phyloP scores from a whole-genome alignment of 1,139 yeast genomes.

The Cylindricascospora bacillispora region DNA sequence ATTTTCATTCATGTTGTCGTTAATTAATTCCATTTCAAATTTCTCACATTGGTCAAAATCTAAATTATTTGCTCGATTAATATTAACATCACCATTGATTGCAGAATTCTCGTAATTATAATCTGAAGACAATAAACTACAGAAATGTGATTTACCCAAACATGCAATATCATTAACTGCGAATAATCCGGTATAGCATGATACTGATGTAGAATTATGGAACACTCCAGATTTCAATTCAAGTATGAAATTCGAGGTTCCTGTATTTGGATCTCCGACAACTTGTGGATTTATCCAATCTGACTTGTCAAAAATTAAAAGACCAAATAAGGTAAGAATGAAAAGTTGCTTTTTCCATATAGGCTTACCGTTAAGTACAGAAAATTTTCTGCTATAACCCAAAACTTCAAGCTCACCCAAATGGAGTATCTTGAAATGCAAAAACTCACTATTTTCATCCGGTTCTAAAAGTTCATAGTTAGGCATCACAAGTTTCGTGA shows the following conservation, averaged over 20 bases:
- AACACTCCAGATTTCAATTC: constrained; percentile 12
- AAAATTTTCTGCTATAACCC: constrained; percentile 12
- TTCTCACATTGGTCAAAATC: constrained; percentile 1
- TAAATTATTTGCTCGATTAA: neutral
- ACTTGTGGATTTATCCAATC: constrained; percentile 20
- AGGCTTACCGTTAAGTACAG: constrained; percentile 21
- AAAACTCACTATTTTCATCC: constrained; percentile 7
- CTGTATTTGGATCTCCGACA: constrained; percentile 12
- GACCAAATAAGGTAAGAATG: constrained; percentile 33
- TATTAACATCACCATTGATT: no score
- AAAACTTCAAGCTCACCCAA: constrained; percentile 20
- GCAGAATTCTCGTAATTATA: constrained; percentile 1
- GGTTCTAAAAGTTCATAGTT: constrained; percentile 10
- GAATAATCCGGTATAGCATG: constrained; percentile 13
- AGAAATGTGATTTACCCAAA: constrained; percentile 4
- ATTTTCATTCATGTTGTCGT: constrained; percentile 5
- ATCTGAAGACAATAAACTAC: neutral
- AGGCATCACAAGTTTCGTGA: constrained; percentile 10
- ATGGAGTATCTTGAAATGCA: constrained; percentile 20
- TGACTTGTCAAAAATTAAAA: constrained; percentile 31
- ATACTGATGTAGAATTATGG: constrained; percentile 6
- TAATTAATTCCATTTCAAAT: constrained; percentile 1
- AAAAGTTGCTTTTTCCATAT: constrained; percentile 33
- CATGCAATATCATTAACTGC: constrained; percentile 11
- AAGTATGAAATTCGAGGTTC: constrained; percentile 21